Evolutionary conservation across 805 yeast genomes (phyloP), one percentile per base, ranked within the genome.

Genomic region (Pichia paraexigua): DNA sequence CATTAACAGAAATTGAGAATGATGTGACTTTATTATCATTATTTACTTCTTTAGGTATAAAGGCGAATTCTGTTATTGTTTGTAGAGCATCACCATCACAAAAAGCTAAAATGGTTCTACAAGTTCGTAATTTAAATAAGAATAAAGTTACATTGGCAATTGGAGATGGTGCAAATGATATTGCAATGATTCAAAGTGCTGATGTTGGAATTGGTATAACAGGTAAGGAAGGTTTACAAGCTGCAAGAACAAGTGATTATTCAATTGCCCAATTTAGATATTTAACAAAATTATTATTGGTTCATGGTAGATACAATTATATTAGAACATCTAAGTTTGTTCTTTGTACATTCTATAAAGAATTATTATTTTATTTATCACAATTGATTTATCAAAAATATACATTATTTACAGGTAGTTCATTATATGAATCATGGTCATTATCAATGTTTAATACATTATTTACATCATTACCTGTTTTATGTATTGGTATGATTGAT

Each of bases 111-210:
- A 83, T 94, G 87, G 98, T 94, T 2, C 68, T 80, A 27, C 76
- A 82, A 35, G 89, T 95, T n/a, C 75, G 98, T 48, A 71, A 75
- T n/a, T 70, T 83, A 52, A 77, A 85, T 60, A 82, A 76, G 47
- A 69, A 70, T 2, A 76, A 87, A 41, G 97, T 94, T 7, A 89
- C 97, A 0, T 74, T 94, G 55, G 99, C 99, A 0, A 87, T 94
- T 63, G 99, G 99, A 9, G 99, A 94, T 70, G 99, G 99, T 57
- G 99, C 99, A 2, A 94, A 94, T 64, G 99, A 94, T 68, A 91
- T 94, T 64, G 98, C 99, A 1, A 94, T 94, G 99, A 94, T 94
- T 55, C 97, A 94, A 70, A 85, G 95, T 62, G 99, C 99, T 0
- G 98, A 94, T 67, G 89, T 94, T 51, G 99, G 99, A 28, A 80